Evolutionary conservation across 169 alveolate genomes (phyloP), one percentile per base, ranked within the genome.

Genomic region (Babesia ovis): DNA sequence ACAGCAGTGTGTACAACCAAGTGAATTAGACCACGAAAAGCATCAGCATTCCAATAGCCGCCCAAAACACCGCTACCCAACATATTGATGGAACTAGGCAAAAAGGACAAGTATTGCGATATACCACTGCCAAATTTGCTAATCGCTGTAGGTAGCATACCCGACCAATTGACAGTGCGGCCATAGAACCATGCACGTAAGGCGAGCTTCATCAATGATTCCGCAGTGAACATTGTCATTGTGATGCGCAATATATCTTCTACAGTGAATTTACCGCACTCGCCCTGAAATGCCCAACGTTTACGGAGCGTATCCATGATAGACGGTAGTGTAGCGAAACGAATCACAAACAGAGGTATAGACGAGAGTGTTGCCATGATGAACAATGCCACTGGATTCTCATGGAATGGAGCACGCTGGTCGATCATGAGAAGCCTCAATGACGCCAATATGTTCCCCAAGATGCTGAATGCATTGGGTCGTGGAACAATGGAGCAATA

Each of bases 211-310:
- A 54, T 22, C 46, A 46, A 41, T 0, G 77, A 55, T 48, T 81
- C 85, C 50, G 45, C 35, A 14, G 45, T 39, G 23, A 46, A 20
- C 27, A 81, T 9, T 8, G 14, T 8, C 37, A 72, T 9, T 45
- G 50, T 67, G 35, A 34, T 2, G 35, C 27, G 43, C 59, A 64
- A 3, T 34, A 50, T 37, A 14, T 37, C 3, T 48, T 81, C 85
- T 4, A 72, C 68, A 12, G 53, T 31, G 18, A 51, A 45, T 27
- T 37, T 34, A 3, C 60, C 68, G 23, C 74, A 39, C 32, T 81
- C 84, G 1, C 89, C 89, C 59, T 81, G 89, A 56, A 81, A 72
- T 18, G 89, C 89, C 89, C 89, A 81, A 14, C 72, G 61, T 58
- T 41, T 54, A 14, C 85, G 56, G 37, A 81, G 34, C 31, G 18